These are phyloP conservation scores for Fusarium virguliforme DNA, from an alignment of 2,329 filamentous ascomycete genomes.

Conservation along the genomic window DNA sequence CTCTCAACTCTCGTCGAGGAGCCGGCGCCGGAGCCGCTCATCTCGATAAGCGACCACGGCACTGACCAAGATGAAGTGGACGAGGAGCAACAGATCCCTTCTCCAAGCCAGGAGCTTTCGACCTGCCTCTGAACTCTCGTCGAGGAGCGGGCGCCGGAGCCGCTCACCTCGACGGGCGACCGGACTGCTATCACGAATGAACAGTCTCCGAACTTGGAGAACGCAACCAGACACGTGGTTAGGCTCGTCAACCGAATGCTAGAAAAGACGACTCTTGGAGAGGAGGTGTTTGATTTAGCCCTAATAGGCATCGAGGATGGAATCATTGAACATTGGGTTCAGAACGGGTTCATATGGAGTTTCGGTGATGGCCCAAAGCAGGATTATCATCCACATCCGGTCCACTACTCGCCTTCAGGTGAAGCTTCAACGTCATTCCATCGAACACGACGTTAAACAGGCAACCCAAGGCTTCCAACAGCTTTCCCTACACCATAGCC, in stretches of 20 bases:
- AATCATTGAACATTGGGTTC: conserved; percentile 48
- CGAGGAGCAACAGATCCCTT: neutral
- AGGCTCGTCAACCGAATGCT: conserved; percentile 25
- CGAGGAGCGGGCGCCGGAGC: neutral
- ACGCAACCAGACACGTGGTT: conserved; percentile 14
- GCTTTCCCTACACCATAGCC: neutral
- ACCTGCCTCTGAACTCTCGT: conserved; percentile 18
- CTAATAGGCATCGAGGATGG: conserved; percentile 49
- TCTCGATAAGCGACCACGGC: conserved; percentile 33
- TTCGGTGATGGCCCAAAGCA: conserved; percentile 46
- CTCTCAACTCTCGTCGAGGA: conserved; percentile 19
- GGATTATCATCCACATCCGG: conserved; percentile 40
- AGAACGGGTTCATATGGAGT: conserved; percentile 44
- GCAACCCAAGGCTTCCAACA: neutral
- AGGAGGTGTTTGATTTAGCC: conserved; percentile 32
- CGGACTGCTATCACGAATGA: conserved; percentile 25
- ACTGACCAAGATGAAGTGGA: too few relatives aligned
- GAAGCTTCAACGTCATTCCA: neutral
- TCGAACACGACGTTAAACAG: conserved; percentile 22
- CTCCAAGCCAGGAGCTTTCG: neutral
- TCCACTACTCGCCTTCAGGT: conserved; percentile 25
- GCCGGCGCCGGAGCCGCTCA: conserved; percentile 15
- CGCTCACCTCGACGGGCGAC: conserved; percentile 30
- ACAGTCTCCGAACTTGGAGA: neutral
- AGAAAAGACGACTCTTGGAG: conserved; percentile 18